Evolutionary conservation across 2,329 filamentous ascomycete species (phyloP), one percentile per base, ranked within the genome.

Genomic region (Lomentospora prolificans): DNA sequence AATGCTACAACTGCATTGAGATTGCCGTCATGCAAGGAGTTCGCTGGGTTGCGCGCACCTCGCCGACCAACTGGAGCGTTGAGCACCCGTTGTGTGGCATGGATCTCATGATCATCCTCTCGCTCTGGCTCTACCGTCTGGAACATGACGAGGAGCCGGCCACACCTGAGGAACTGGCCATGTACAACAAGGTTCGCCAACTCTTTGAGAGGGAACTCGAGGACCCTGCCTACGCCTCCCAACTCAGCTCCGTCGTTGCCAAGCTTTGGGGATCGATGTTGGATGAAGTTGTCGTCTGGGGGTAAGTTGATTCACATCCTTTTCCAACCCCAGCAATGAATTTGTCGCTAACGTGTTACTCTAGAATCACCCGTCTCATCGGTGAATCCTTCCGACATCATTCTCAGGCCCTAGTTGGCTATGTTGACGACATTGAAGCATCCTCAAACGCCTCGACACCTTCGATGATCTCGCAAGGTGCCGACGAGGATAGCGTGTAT

Each of bases 221-320:
- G 10, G 86, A 92, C 58, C 89, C 95, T 65, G 78, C 84, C 24
- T 89, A 89, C 69, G 86, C 86, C 61, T 79, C 84, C 54, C 91
- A 95, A 69, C 77, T 99, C 63, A 96, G 92, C 75, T 94, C 91
- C n/a, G 90, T 90, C 54, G 92, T 99, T 46, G 91, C 92, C 60
- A 85, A 89, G 64, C 83, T 97, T 50, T 99, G 94, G 94, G 94
- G 92, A 64, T 92, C 90, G 61, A 96, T 97, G 87, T 85, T 97
- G 61, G 94, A 97, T 68, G 94, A 96, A 73, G 94, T 97, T 60
- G 92, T 97, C 63, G 94, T 99, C 59, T 97, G 94, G 94, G 94
- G 94, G 90, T 96, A 86, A 83, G 90, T 87, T 54, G 51, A 55
- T 22, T 33, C 30, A 6, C 48, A 12, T 14, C 46, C 46, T 25